phyloP scores from a whole-genome alignment of 495 filamentous ascomycete genomes.

The Hypomontagnella monticulosa region DNA sequence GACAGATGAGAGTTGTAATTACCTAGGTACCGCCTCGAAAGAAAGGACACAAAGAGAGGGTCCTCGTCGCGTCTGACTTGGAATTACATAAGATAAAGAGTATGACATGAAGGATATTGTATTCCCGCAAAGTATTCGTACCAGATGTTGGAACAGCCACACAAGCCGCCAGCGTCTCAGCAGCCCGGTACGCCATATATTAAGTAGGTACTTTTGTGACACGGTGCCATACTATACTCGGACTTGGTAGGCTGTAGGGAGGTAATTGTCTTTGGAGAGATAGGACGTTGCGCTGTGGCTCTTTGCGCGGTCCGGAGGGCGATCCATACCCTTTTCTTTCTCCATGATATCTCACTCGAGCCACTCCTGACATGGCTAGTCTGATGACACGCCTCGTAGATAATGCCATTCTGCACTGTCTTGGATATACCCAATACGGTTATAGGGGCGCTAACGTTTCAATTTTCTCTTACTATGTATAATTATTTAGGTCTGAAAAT shows the following conservation, averaged over 20 bases:
- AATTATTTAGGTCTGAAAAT: constrained; percentile 14
- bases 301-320: constrained; percentile 21
- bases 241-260: constrained; percentile 25
- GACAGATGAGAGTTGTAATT: constrained; percentile 28
- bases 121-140: constrained; percentile 36
- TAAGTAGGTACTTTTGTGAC: constrained; percentile 43
- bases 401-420: constrained; percentile 30
- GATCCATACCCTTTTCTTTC: constrained; percentile 35
- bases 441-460: neutral
- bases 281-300: constrained; percentile 23
- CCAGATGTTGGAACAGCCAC: constrained; percentile 39
- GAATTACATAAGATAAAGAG: constrained; percentile 38
- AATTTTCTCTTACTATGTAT: neutral
- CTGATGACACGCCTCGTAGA: constrained; percentile 23
- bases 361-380: constrained; percentile 17
- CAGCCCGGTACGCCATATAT: constrained; percentile 38
- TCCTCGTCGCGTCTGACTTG: constrained; percentile 29
- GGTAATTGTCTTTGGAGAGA: constrained; percentile 20
- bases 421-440: constrained; percentile 4
- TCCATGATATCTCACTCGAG: constrained; percentile 13
- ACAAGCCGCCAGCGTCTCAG: constrained; percentile 41
- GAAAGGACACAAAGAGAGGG: constrained; percentile 22
- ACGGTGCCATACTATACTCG: constrained; percentile 41
- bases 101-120: constrained; percentile 21
- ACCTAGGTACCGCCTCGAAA: constrained; percentile 19